Base-by-base conservation (phyloP, 352 stramenopile genomes). In the Phytophthora sp. region DNA sequence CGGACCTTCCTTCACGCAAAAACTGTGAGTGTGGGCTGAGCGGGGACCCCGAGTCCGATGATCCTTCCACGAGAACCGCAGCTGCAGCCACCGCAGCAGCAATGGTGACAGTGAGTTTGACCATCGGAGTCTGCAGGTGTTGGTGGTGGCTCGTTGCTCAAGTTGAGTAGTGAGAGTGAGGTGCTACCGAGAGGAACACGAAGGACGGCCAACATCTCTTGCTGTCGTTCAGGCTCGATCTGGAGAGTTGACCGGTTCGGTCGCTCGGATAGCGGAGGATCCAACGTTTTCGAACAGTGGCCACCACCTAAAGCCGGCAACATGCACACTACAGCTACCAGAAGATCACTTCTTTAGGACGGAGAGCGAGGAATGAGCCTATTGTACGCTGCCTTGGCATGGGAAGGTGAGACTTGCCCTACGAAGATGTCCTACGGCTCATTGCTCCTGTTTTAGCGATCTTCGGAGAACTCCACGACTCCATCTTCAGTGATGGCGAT, bases 231-330 rank as follows among this genome's bases (percentile, higher is more conserved):
- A n/a, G 32, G 2, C 10, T 13, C 12, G 32, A 38, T 6, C 12
- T 17, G 3, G 17, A 18, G 12, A 15, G 17, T 17, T 58, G 55
- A 43, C 32, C 34, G 51, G 44, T 51, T 49, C 44, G 37, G 15
- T 62, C 43, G 26, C 35, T 55, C 26, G 54, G 56, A 58, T 65
- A 57, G 38, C 21, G 18, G 39, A 52, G 56, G 56, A 52, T 42
- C 18, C 32, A 20, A 48, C 23, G n/a, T 27, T 62, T 54, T 62
- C 31, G 53, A 53, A 46, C 53, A 30, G 15, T 17, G 39, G 3
- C 12, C n/a, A n/a, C n/a, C n/a, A n/a, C n/a, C n/a, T n/a, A n/a
- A n/a, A n/a, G n/a, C n/a, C n/a, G 3, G 15, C 5, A 57, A 3
- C 23, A 37, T 10, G 7, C 26, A 42, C 38, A 26, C 27, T 4